Evolutionary conservation across 129 eudicot species (phyloP), one percentile per base, ranked within the genome.

Genomic region (Solidago caesia): DNA sequence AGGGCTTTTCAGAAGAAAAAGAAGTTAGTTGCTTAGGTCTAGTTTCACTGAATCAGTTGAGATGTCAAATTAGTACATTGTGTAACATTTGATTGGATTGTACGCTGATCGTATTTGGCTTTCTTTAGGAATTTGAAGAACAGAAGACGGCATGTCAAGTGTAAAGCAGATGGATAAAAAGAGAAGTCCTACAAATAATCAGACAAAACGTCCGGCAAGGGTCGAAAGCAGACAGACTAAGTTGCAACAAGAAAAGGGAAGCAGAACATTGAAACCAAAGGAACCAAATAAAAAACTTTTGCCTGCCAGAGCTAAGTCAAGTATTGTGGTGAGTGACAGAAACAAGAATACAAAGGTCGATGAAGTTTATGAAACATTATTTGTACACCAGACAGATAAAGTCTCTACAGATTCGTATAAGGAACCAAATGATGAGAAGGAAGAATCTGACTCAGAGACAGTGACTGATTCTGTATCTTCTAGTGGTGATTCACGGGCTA

Each of bases 371-470:
- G 89, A 85, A 72, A 79, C 81, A 44, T 56, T 83, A 72, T 92
- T 15, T 65, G 73, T 82, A 76, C 70, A 68, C 62, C 77, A 64
- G 79, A 44, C 82, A 47, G 71, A 74, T 80, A 52, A 57, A 85
- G 80, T 52, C 1, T 39, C 64, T 61, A 73, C 48, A 26, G 88
- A 79, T 72, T 47, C 76, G 64, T 87, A 86, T 14, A 77, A 76
- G 64, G 88, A 85, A 58, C 71, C 57, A 33, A 77, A 67, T 61
- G 85, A 81, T 71, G 85, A 57, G 65, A 83, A 79, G 80, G 96
- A 78, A 5, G 97, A 88, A 80, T 93, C 98, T 7, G 98, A 93
- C 73, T 60, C 90, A 27, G 98, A 84, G 72, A 87, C 96, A 15
- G 70, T 81, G 27, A 87, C 84, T 56, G 98, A 88, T 83, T 93